Evolutionary conservation across 2,329 filamentous ascomycete genomes (phyloP).

Genomic region (Graphium sp.): DNA sequence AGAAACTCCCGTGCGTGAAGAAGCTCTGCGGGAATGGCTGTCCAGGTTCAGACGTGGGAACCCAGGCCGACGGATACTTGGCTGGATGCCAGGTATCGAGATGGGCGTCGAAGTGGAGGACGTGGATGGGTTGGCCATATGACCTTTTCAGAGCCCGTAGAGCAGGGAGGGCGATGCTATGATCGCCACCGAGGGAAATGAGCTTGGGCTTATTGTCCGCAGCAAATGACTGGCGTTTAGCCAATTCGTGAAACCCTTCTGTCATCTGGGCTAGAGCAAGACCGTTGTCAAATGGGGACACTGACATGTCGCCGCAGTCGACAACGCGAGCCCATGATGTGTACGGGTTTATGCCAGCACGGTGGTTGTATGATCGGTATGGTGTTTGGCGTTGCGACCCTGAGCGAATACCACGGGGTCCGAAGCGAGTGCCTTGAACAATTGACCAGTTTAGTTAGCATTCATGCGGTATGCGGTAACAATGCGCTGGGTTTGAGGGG

Average conservation of each 20-base stretch:
- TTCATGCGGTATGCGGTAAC: no score
- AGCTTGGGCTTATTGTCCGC: slow-evolving; percentile 30
- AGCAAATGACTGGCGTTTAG: slow-evolving; percentile 18
- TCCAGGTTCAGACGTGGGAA: slow-evolving; percentile 20
- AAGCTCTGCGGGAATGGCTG: slow-evolving; percentile 20
- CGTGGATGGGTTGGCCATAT: slow-evolving; percentile 45
- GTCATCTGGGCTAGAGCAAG: slow-evolving; percentile 74
- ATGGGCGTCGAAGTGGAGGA: slow-evolving; percentile 63
- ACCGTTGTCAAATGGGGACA: slow-evolving; percentile 74
- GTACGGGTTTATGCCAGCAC: slow-evolving; percentile 74
- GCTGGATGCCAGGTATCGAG: slow-evolving; percentile 75
- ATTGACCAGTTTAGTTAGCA: not conserved
- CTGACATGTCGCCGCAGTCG: slow-evolving; percentile 82
- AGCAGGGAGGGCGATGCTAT: slow-evolving; percentile 53
- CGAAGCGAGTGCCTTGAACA: slow-evolving; percentile 54
- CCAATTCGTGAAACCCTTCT: slow-evolving; percentile 58
- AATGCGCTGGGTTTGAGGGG: no score
- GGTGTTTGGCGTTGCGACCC: slow-evolving; percentile 68
- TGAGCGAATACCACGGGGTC: slow-evolving; percentile 72
- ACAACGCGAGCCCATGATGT: slow-evolving; percentile 59
- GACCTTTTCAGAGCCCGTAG: slow-evolving; percentile 47
- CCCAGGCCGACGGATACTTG: slow-evolving; percentile 67
- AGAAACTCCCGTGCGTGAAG: slow-evolving; percentile 85
- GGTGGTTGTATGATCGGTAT: slow-evolving; percentile 64
- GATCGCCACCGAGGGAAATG: slow-evolving; percentile 57